Conservation (phyloP, 1,284 basidiomycete species). For the Heterobasidion occidentale region DNA sequence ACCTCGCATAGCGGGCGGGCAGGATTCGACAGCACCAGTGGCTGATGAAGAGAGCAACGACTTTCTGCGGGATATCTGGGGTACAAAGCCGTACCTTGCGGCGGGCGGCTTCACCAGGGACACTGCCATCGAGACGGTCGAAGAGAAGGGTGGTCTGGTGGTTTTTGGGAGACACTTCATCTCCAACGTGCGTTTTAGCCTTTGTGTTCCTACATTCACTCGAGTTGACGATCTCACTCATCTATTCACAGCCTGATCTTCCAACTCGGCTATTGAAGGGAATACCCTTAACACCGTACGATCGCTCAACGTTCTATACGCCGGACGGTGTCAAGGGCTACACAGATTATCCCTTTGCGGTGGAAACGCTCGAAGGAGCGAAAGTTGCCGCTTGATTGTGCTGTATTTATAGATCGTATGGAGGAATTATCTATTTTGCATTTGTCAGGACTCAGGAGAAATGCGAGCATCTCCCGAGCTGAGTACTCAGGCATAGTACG, state of each 20-base stretch:
- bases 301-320: conserved; percentile 18
- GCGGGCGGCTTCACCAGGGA: conserved; percentile 25
- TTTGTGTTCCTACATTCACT: not conserved
- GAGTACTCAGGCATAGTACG: too few relatives aligned
- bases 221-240: not conserved
- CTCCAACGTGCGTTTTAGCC: conserved; percentile 23
- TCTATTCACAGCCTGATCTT: conserved; percentile 31
- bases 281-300: conserved; percentile 16
- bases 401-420: too few relatives aligned
- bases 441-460: too few relatives aligned
- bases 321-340: conserved; percentile 13
- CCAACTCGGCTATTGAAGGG: conserved; percentile 21
- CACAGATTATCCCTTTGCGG: conserved; percentile 17
- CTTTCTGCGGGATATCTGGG: conserved; percentile 19
- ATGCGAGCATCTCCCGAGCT: too few relatives aligned
- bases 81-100: conserved; percentile 19
- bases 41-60: conserved; percentile 15
- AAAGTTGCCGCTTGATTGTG: too few relatives aligned
- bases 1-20: conserved; percentile 17
- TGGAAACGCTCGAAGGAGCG: too few relatives aligned
- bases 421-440: too few relatives aligned
- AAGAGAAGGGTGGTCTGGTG: conserved; percentile 25
- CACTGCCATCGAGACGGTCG: conserved; percentile 13
- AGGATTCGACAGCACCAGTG: conserved; percentile 1
- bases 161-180: conserved; percentile 40